A percentile compares a stretch with the other conserved stretches of the same genome.
Evolutionary conservation across 495 filamentous ascomycete genomes (phyloP).

Genomic region (Aspergillus incahuasiensis): DNA sequence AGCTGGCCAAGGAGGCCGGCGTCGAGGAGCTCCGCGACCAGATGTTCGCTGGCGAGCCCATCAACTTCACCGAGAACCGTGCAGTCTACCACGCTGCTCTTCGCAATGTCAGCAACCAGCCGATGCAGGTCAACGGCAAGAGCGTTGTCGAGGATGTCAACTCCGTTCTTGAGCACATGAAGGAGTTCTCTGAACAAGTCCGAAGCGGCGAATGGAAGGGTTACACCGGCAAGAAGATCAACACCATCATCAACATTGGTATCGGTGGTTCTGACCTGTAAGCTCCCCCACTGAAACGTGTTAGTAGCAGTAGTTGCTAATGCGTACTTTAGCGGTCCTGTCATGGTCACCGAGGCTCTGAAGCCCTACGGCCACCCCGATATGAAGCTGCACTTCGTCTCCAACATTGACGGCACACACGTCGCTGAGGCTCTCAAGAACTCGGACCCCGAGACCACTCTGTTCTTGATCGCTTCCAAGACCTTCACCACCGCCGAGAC

Average conservation of each 20-base stretch:
- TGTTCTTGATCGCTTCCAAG: constrained; percentile 97
- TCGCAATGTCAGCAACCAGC: constrained; percentile 77
- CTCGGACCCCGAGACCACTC: constrained; percentile 91
- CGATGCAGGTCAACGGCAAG: constrained; percentile 90
- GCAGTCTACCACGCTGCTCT: constrained; percentile 95
- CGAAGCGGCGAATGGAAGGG: constrained; percentile 97
- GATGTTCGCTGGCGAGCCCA: constrained; percentile 96
- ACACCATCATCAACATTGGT: constrained; percentile 94
- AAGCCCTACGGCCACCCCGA: constrained; percentile 86
- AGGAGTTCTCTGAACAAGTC: constrained; percentile 92
- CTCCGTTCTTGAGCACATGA: constrained; percentile 89
- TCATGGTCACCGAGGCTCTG: constrained; percentile 97
- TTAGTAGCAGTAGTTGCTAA: constrained; percentile 27
- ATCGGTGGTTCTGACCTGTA: constrained; percentile 98
- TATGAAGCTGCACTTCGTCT: constrained; percentile 92
- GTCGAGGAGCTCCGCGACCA: constrained; percentile 90
- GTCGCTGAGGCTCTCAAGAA: constrained; percentile 86
- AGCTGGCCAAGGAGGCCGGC: constrained; percentile 85
- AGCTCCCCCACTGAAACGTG: constrained; percentile 24
- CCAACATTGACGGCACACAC: constrained; percentile 98
- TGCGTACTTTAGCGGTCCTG: constrained; percentile 64
- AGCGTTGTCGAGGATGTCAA: constrained; percentile 96
- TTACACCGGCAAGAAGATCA: constrained; percentile 95
- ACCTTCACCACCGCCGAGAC: constrained; percentile 99
- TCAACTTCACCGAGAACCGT: constrained; percentile 97